Percentiles rank a stretch among this genome's conserved stretches.
phyloP scores from a whole-genome alignment of 306 rosid genomes.

The Lotus japonicus region DNA sequence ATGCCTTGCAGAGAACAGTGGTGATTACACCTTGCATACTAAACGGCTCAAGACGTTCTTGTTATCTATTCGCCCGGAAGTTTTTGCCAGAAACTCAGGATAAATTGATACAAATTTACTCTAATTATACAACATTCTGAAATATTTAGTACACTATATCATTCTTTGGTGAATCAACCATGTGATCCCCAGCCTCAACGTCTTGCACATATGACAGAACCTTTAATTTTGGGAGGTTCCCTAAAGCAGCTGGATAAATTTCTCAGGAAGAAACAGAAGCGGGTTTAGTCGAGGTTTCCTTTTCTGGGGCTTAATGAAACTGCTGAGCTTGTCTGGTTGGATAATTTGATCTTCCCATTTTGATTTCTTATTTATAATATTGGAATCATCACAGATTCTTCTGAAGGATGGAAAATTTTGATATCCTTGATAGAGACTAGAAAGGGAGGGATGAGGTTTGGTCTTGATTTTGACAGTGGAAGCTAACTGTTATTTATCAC shows the following conservation, averaged over 20 bases:
- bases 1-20: conserved; percentile 33
- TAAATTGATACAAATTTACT: conserved; percentile 28
- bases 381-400: conserved; percentile 17
- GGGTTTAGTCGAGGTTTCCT: conserved; percentile 11
- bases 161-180: conserved; percentile 35
- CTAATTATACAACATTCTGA: conserved; percentile 37
- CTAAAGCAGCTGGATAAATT: neutral
- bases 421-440: conserved; percentile 14
- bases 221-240: conserved; percentile 11
- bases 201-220: conserved; percentile 17
- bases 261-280: conserved; percentile 18
- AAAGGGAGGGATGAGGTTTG: conserved; percentile 19
- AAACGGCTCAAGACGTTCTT: conserved; percentile 38
- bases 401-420: conserved; percentile 17
- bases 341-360: conserved; percentile 18
- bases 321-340: conserved; percentile 22
- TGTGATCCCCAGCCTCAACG: conserved; percentile 20
- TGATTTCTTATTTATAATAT: neutral
- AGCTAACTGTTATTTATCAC: conserved; percentile 17
- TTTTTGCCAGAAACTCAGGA: conserved; percentile 36
- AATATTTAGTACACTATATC: conserved; percentile 13
- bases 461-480: conserved; percentile 17
- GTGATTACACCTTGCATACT: conserved; percentile 29
- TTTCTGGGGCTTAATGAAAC: conserved; percentile 11
- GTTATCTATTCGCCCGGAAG: conserved; percentile 43